A percentile compares a stretch with the other conserved stretches of the same genome.
phyloP scores from a whole-genome alignment of 495 filamentous ascomycete genomes.

The Podospora sp. region DNA sequence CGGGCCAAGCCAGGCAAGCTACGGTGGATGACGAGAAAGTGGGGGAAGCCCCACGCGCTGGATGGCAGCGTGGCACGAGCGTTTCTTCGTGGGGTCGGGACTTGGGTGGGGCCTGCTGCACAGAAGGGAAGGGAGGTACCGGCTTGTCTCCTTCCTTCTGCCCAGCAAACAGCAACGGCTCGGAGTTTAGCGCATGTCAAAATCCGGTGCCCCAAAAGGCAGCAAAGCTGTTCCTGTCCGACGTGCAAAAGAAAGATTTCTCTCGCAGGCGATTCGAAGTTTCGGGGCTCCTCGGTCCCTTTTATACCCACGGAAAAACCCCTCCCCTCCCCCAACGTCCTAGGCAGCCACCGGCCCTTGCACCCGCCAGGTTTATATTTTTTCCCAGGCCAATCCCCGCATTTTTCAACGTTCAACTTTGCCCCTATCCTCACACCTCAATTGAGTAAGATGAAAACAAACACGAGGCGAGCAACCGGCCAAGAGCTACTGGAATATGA shows the following conservation, averaged over 20 bases:
- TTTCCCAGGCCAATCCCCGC: background rate
- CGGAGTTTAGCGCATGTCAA: conserved; percentile 31
- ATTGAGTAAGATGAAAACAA: conserved; percentile 28
- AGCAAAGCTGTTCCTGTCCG: conserved; percentile 19
- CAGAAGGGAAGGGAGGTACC: background rate
- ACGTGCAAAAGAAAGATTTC: conserved; percentile 17
- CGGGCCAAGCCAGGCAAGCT: background rate
- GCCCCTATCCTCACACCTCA: conserved; percentile 21
- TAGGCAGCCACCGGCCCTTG: conserved; percentile 24
- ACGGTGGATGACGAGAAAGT: conserved; percentile 2
- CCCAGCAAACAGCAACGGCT: conserved; percentile 17
- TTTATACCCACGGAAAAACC: conserved; percentile 35
- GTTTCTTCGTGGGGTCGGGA: background rate
- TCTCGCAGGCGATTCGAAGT: conserved; percentile 19
- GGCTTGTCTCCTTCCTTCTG: conserved; percentile 8
- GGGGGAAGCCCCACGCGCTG: background rate
- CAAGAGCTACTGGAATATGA: background rate
- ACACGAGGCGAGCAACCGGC: background rate
- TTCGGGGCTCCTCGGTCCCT: conserved; percentile 25
- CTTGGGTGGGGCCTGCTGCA: background rate
- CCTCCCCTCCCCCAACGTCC: conserved; percentile 13
- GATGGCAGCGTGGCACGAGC: background rate
- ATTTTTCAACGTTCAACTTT: background rate
- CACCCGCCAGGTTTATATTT: too few relatives aligned
- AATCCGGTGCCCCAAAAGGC: conserved; percentile 19